These are phyloP conservation scores for Pleodorina starrii DNA, from an alignment of 139 green algal genomes.

Conservation along the genomic window DNA sequence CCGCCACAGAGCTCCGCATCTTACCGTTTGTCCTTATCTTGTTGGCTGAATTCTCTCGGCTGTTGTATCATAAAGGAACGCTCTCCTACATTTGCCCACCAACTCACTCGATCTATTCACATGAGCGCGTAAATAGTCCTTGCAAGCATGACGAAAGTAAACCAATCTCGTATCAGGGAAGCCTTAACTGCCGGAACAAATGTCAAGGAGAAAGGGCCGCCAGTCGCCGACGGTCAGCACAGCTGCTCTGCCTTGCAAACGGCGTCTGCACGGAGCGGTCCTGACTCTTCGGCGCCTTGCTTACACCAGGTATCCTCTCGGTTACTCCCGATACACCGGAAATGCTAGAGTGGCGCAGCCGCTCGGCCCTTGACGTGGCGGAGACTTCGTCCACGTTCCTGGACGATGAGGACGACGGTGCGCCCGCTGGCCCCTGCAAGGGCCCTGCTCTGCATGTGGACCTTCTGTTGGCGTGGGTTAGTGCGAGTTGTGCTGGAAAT, in stretches of 20 bases:
- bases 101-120: constrained; percentile 7
- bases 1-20: too few species aligned
- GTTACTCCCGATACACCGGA: constrained; percentile 86
- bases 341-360: constrained; percentile 77
- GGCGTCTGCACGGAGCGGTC: background rate
- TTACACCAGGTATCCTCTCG: constrained; percentile 67
- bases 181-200: constrained; percentile 69
- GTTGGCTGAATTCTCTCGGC: too few species aligned
- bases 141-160: constrained; percentile 31
- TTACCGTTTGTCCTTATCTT: too few species aligned
- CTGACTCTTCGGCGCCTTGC: background rate
- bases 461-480: too few species aligned
- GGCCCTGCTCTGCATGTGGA: too few species aligned
- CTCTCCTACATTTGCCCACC: too few species aligned
- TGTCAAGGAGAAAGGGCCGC: constrained; percentile 80
- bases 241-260: background rate
- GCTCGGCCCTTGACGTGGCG: constrained; percentile 76
- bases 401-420: constrained; percentile 83
- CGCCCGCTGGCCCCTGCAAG: background rate
- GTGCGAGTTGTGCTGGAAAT: background rate
- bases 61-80: too few species aligned
- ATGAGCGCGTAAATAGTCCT: constrained; percentile 21
- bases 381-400: constrained; percentile 78
- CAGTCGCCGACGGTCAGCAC: constrained; percentile 78
- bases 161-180: constrained; percentile 65